These are phyloP conservation scores for Ophidiomyces ophidiicola DNA, from an alignment of 2,329 filamentous ascomycete species.

Conservation along the genomic window DNA sequence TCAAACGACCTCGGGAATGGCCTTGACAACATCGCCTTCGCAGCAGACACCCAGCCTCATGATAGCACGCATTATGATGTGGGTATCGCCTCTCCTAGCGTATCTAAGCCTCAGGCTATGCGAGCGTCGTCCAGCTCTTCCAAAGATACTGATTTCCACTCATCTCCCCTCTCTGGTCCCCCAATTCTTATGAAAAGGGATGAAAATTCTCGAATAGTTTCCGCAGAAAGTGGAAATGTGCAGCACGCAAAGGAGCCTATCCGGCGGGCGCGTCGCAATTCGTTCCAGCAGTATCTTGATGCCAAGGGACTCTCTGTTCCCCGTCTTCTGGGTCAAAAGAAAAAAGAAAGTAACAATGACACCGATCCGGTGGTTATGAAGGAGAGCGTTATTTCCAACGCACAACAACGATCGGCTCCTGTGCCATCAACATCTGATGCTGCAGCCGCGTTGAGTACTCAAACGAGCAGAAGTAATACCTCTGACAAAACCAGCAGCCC, in stretches of 20 bases:
- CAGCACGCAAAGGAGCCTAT: slow-evolving; percentile 1
- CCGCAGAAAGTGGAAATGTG: slow-evolving; percentile 1
- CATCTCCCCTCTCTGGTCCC: slow-evolving; percentile 24
- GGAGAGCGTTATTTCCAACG: background rate
- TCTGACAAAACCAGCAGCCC: background rate
- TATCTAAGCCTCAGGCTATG: slow-evolving; percentile 1
- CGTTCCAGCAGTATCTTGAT: slow-evolving; percentile 6
- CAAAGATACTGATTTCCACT: slow-evolving; percentile 21
- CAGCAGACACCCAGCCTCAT: too few species aligned
- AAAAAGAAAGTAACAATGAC: slow-evolving; percentile 7
- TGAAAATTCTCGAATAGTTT: background rate
- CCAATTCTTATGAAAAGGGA: slow-evolving; percentile 13
- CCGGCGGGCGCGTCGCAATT: background rate
- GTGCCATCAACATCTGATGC: background rate
- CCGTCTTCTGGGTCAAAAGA: slow-evolving; percentile 10
- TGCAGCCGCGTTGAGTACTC: background rate
- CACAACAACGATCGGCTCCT: background rate
- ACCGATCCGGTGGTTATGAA: background rate
- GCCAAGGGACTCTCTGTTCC: slow-evolving; percentile 9
- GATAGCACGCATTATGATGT: too few species aligned
- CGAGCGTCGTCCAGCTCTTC: slow-evolving; percentile 11
- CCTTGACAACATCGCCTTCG: too few species aligned
- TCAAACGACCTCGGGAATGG: background rate
- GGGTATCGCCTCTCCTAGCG: too few species aligned
- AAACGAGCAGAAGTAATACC: background rate